Evolutionary conservation across 2,329 filamentous ascomycete genomes (phyloP).

Genomic region (Phaeophleospora eucalypticola): DNA sequence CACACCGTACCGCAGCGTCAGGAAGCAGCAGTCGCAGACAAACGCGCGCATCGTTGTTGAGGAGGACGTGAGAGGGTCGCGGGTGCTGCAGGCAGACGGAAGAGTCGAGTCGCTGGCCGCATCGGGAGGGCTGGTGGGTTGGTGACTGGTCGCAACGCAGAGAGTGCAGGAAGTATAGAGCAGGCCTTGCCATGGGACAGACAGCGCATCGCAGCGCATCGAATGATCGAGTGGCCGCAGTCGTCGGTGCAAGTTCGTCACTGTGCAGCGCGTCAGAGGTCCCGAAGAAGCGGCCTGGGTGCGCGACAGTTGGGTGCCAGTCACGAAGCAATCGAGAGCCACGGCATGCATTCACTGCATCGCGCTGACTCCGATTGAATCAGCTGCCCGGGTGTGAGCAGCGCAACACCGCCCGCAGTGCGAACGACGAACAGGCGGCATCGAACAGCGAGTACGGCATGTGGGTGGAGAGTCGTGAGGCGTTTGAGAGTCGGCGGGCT

Average conservation of each 20-base stretch:
- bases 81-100: not conserved
- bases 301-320: not conserved
- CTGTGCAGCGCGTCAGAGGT: constrained; percentile 2
- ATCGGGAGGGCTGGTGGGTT: not conserved
- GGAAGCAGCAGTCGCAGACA: not conserved
- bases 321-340: not conserved
- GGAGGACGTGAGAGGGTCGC: not conserved
- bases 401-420: not conserved
- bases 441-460: not conserved
- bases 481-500: not conserved
- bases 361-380: constrained; percentile 9
- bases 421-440: constrained; percentile 1
- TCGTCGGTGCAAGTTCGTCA: too few relatives aligned
- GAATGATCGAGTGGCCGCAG: too few relatives aligned
- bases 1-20: not conserved
- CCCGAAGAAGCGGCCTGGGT: not conserved
- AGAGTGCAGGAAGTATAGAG: too few relatives aligned
- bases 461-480: not conserved
- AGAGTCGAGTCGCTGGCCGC: not conserved
- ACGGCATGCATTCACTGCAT: constrained; percentile 3
- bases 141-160: not conserved
- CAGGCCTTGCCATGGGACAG: not conserved
- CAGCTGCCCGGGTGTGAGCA: too few relatives aligned
- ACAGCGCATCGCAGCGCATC: too few relatives aligned
- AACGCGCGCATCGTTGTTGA: not conserved